A percentile compares a stretch with the other conserved stretches of the same genome.
Evolutionary conservation across 1,284 basidiomycete genomes (phyloP).

Genomic region (Cryptococcus hybrid): DNA sequence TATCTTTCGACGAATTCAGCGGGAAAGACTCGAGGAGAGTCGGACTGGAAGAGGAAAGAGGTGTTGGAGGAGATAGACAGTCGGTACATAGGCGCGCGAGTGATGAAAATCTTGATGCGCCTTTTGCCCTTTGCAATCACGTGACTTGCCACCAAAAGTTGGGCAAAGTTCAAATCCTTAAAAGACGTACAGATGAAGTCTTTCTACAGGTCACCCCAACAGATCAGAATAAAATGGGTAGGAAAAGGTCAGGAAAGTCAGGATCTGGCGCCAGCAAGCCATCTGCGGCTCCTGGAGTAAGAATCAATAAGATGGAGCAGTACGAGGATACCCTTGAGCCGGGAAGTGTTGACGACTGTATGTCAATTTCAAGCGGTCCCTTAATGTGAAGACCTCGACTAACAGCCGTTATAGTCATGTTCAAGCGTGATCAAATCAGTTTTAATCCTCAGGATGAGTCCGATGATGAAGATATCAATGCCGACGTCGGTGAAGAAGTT

Average conservation of each 20-base stretch:
- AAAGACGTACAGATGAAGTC: neutral
- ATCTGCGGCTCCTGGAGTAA: conserved; percentile 22
- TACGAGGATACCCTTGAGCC: conserved; percentile 51
- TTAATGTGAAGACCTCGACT: neutral
- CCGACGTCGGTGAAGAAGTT: conserved; percentile 61
- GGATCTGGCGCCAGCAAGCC: conserved; percentile 10
- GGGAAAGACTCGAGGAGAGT: no score
- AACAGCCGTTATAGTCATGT: conserved; percentile 38
- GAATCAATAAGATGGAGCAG: conserved; percentile 41
- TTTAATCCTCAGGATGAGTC: conserved; percentile 63
- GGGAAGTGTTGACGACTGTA: conserved; percentile 51
- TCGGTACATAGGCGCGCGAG: neutral
- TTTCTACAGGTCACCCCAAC: neutral
- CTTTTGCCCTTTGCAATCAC: conserved; percentile 1
- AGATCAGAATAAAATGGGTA: conserved; percentile 9
- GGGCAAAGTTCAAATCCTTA: neutral
- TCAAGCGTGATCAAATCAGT: conserved; percentile 69
- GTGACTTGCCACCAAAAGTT: conserved; percentile 11
- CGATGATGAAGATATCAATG: conserved; percentile 44
- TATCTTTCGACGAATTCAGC: no score
- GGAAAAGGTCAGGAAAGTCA: conserved; percentile 14
- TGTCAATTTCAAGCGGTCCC: conserved; percentile 12
- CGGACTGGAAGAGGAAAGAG: no score
- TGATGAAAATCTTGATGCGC: no score
- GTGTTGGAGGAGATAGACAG: neutral